Evolutionary conservation across 2,329 filamentous ascomycete genomes (phyloP).

Genomic region (Mycogone perniciosa): DNA sequence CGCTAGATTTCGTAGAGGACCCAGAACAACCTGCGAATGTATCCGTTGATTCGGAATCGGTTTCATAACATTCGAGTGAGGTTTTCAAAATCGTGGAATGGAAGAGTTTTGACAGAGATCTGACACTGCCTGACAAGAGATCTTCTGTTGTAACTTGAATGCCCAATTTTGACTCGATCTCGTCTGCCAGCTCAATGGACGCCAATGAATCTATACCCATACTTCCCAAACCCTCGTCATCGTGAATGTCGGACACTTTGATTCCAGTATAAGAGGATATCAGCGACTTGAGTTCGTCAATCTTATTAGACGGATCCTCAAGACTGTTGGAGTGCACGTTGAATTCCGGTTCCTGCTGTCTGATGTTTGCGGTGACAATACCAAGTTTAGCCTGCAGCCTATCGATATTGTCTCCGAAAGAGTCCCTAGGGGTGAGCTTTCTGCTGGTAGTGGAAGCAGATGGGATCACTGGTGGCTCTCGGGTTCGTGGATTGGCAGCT

Average conservation of each 20-base stretch:
- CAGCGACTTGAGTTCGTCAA: background rate
- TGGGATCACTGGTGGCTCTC: too few relatives aligned
- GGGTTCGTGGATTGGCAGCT: constrained; percentile 4
- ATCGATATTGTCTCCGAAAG: too few relatives aligned
- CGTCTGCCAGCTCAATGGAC: constrained; percentile 15
- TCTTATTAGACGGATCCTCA: background rate
- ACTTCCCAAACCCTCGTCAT: constrained; percentile 12
- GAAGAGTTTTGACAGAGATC: background rate
- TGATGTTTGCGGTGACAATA: too few relatives aligned
- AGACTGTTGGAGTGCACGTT: too few relatives aligned
- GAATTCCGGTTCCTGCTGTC: too few relatives aligned
- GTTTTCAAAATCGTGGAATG: background rate
- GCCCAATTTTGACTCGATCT: constrained; percentile 14
- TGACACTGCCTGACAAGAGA: constrained; percentile 9
- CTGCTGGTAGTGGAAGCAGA: too few relatives aligned
- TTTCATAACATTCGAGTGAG: too few relatives aligned
- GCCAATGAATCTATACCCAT: constrained; percentile 18
- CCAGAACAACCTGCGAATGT: too few relatives aligned
- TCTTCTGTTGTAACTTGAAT: constrained; percentile 13
- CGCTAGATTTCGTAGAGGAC: too few relatives aligned
- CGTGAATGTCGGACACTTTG: constrained; percentile 12
- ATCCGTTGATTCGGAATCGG: too few relatives aligned
- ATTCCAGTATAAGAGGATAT: constrained; percentile 16
- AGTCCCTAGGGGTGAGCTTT: too few relatives aligned
- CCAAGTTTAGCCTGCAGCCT: background rate